Evolutionary conservation across 768 basidiomycete genomes (phyloP), one percentile per base, ranked within the genome.

Genomic region (Agrocybe praecox): DNA sequence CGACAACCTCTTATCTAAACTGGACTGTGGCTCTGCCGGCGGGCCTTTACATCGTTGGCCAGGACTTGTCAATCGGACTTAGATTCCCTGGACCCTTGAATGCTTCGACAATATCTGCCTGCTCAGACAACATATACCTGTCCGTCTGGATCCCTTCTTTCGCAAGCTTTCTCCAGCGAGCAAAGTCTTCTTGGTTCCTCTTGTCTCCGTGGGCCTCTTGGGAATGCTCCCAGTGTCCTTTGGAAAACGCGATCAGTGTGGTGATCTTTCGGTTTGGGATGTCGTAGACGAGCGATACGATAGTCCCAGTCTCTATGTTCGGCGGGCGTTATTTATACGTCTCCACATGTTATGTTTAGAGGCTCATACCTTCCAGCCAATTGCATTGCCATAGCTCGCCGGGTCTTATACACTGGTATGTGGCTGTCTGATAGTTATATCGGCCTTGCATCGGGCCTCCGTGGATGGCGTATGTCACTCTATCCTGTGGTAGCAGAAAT

Each of bases 131-230:
- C 52, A 53, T 26, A 21, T 53, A 34, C 32, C 52, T 43, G 24
- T 53, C 52, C 29, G 43, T 53, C 26, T 53, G 52, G 2, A 53
- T 46, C 6, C 52, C 52, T 12, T 53, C 52, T 21, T 53, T 53
- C 14, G 52, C 52, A 8, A 53, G 52, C 10, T 46, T n/a, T 18
- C 24, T 44, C 52, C 52, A 53, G 9, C 52, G 15, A 6, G 24
- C 6, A 26, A 53, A 45, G 23, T 53, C 52, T 18, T 53, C 29
- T 12, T 8, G 15, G 23, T 53, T 53, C 6, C 43, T 44, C 43
- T 53, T 53, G 43, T 53, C 52, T 44, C 52, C 52, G 32, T 33
- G 52, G 8, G 52, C 52, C 11, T 53, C 52, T 7, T n/a, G 17
- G 17, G 43, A 17, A 18, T 32, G 52, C 12, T 53, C 52, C 43